Evolutionary conservation across 352 stramenopile genomes (phyloP).

Genomic region (Pythium inflatum): DNA sequence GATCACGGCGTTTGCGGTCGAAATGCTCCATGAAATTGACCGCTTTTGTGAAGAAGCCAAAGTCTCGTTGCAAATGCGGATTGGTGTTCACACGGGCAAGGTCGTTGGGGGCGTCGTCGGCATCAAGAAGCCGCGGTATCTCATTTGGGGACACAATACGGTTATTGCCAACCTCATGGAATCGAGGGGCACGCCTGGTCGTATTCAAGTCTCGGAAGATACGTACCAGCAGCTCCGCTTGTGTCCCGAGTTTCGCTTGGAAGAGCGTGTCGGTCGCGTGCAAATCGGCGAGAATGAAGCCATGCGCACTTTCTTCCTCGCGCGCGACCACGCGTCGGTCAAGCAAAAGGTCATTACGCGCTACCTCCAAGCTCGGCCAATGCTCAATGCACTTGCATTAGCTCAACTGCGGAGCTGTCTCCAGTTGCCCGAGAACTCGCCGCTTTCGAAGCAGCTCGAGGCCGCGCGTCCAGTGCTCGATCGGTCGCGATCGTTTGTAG

Average conservation of each 20-base stretch:
- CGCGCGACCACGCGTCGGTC: conserved; percentile 46
- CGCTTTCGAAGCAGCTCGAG: conserved; percentile 54
- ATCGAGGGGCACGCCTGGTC: conserved; percentile 53
- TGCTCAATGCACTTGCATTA: conserved; percentile 46
- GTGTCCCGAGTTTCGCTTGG: conserved; percentile 58
- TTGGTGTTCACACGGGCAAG: conserved; percentile 84
- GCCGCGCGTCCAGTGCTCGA: conserved; percentile 30
- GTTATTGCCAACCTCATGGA: conserved; percentile 85
- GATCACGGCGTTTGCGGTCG: conserved; percentile 78
- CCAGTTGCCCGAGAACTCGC: conserved; percentile 54
- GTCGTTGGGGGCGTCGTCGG: conserved; percentile 83
- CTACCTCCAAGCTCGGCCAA: conserved; percentile 47
- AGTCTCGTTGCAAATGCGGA: conserved; percentile 83
- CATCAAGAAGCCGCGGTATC: conserved; percentile 84
- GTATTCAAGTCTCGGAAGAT: conserved; percentile 68
- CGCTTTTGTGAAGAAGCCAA: conserved; percentile 65
- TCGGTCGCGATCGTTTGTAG: conserved; percentile 47
- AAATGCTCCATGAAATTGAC: conserved; percentile 88
- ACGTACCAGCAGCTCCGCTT: conserved; percentile 57
- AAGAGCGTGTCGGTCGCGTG: conserved; percentile 49
- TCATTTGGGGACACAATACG: conserved; percentile 83
- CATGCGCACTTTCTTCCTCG: conserved; percentile 58
- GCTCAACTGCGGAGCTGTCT: conserved; percentile 60
- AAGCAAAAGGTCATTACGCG: conserved; percentile 54
- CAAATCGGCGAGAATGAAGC: conserved; percentile 62